Evolutionary conservation across 2,329 filamentous ascomycete genomes (phyloP).

Genomic region (Ceratocystis huliohia): DNA sequence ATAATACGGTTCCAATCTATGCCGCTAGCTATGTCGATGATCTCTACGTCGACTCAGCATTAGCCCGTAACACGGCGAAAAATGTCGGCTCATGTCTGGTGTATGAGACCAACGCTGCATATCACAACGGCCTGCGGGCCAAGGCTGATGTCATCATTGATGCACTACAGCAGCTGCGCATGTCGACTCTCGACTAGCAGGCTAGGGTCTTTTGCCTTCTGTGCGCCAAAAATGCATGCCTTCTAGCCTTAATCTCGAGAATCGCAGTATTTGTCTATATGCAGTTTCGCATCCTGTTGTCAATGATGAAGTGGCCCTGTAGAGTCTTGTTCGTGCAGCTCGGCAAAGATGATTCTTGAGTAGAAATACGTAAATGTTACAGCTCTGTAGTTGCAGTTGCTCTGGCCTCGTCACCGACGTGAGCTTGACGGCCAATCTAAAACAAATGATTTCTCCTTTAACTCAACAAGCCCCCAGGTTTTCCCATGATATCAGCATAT

Average conservation of each 20-base stretch:
- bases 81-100: constrained; percentile 66
- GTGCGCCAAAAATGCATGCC: not conserved
- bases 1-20: constrained; percentile 75
- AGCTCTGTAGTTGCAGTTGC: not conserved
- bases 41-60: constrained; percentile 77
- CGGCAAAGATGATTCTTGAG: not conserved
- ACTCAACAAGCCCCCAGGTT: constrained; percentile 18
- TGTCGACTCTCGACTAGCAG: constrained; percentile 20
- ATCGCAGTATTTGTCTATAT: not conserved
- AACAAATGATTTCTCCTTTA: not conserved
- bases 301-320: not conserved
- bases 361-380: not conserved
- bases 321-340: not conserved
- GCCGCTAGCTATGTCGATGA: constrained; percentile 74
- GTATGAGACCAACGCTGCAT: constrained; percentile 75
- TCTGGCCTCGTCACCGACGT: not conserved
- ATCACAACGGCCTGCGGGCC: constrained; percentile 68
- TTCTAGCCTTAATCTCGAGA: not conserved
- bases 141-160: constrained; percentile 55
- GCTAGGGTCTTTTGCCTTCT: not conserved
- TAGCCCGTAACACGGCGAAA: constrained; percentile 59
- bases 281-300: not conserved
- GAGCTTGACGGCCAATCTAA: not conserved
- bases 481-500: constrained; percentile 20
- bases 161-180: constrained; percentile 46